Base-by-base conservation (phyloP, 768 basidiomycete species). In the Chiua virens region DNA sequence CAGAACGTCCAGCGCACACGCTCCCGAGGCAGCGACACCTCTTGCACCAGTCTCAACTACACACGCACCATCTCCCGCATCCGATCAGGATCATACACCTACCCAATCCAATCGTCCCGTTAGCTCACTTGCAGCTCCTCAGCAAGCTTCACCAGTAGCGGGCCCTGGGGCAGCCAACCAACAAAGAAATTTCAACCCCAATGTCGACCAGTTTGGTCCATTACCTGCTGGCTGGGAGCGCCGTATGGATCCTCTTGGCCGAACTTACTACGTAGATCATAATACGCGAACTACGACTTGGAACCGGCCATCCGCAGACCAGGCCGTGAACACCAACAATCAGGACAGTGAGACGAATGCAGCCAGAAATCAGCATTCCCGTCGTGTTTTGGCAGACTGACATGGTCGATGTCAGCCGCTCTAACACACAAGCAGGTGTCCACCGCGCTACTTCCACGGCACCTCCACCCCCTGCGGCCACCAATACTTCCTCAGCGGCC, bases 211-310 rank as follows among this genome's bases (percentile, higher is more conserved):
- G 60, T 90, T 83, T 56, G 97, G 97, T 4, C 82, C 91, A 27
- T 75, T 99, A 21, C 96, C 97, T 3, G 70, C 77, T 23, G 93
- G 94, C 3, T 99, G 97, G 97, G 97, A 99, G 71, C 83, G 97
- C 53, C 89, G 97, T 40, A 91, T 95, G 49, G 97, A 99, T 72
- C 95, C 97, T 28, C 81, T 98, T 22, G 97, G 88, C 9, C 77
- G 97, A 49, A 96, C 92, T 8, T 99, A 99, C 69, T 99, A 98
- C 68, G 97, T 99, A 48, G 97, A 99, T 67, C 97, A 98, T 73
- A 98, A 98, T 69, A 92, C 92, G 9, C 87, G 97, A 49, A 91
- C 89, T 13, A 99, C 97, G 8, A 98, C 97, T 0, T 99, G 97
- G 97, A 95, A 92, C 67, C 77, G 97, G 17, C 96, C 96, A 8